Conservation (phyloP, 2,329 filamentous ascomycete species). For the Aspergillus eucalypticola region DNA sequence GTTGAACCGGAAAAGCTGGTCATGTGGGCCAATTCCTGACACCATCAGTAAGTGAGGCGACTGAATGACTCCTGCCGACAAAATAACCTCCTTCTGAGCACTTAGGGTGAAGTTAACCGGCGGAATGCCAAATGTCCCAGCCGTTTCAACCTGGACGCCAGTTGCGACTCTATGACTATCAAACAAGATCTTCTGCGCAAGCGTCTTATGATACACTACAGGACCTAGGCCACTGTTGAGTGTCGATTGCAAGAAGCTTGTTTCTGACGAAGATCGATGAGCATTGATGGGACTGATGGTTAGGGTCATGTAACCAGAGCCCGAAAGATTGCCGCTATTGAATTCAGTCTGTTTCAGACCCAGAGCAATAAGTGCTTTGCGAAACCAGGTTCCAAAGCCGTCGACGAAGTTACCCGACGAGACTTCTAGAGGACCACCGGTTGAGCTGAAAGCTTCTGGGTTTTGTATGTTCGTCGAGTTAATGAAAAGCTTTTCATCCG, state of each 20-base stretch:
- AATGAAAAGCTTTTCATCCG: constrained; percentile 19
- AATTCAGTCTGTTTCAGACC: constrained; percentile 31
- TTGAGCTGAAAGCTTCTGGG: constrained; percentile 17
- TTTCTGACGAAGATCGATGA: constrained; percentile 21
- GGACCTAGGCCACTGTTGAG: constrained; percentile 29
- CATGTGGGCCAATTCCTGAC: constrained; percentile 50
- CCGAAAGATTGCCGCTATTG: constrained; percentile 28
- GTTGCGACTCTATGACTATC: constrained; percentile 47
- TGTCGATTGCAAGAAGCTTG: constrained; percentile 18
- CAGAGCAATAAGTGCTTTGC: constrained; percentile 26
- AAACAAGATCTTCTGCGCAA: constrained; percentile 53
- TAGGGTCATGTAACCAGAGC: constrained; percentile 27
- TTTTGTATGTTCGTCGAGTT: constrained; percentile 30
- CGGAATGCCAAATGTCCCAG: constrained; percentile 35
- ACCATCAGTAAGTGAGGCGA: constrained; percentile 57
- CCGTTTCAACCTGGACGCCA: constrained; percentile 50
- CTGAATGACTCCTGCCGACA: constrained; percentile 56
- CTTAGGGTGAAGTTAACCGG: constrained; percentile 47
- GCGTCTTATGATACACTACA: constrained; percentile 46
- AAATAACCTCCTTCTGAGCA: constrained; percentile 51
- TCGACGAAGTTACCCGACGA: constrained; percentile 32
- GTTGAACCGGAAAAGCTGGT: constrained; percentile 24
- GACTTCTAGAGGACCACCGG: constrained; percentile 35
- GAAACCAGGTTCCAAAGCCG: constrained; percentile 30
- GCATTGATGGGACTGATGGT: constrained; percentile 34